Conservation (phyloP, 441 rosid genomes). For the Erodium texanum region DNA sequence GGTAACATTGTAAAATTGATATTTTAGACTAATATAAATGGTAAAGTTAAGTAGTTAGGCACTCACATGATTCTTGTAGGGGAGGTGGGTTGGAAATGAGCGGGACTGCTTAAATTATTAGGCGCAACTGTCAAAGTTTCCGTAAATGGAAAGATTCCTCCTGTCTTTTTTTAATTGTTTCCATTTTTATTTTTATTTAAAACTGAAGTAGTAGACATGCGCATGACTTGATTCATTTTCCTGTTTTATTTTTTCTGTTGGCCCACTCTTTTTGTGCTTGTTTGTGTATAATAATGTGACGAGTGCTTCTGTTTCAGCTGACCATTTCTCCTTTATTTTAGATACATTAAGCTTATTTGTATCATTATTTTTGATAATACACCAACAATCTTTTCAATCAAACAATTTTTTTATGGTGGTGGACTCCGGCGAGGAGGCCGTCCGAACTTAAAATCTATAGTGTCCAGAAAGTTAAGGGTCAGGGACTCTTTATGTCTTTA, state of each 20-base stretch:
- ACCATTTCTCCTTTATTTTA: no score
- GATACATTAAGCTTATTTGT: no score
- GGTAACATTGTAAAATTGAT: no score
- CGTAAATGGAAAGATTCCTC: neutral
- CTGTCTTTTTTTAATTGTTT: neutral
- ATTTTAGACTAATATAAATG: neutral
- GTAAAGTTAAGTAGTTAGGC: neutral
- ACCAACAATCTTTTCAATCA: no score
- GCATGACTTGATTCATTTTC: neutral
- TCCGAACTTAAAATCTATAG: no score
- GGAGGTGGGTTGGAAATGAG: neutral
- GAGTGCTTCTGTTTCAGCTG: no score
- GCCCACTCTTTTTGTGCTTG: neutral
- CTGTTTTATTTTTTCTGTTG: neutral
- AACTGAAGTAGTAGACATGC: neutral
- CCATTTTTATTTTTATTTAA: neutral
- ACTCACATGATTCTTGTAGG: neutral
- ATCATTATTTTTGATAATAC: no score
- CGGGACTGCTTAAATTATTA: neutral
- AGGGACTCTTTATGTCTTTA: no score
- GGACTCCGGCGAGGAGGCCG: no score
- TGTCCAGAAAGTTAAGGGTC: no score
- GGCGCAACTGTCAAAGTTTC: neutral
- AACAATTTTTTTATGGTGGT: no score
- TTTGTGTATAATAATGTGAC: neutral